Percentiles rank a stretch among this genome's conserved stretches.
These are phyloP conservation scores for Eleusine indica DNA, from an alignment of 176 grass and related monocot species.

Conservation along the genomic window DNA sequence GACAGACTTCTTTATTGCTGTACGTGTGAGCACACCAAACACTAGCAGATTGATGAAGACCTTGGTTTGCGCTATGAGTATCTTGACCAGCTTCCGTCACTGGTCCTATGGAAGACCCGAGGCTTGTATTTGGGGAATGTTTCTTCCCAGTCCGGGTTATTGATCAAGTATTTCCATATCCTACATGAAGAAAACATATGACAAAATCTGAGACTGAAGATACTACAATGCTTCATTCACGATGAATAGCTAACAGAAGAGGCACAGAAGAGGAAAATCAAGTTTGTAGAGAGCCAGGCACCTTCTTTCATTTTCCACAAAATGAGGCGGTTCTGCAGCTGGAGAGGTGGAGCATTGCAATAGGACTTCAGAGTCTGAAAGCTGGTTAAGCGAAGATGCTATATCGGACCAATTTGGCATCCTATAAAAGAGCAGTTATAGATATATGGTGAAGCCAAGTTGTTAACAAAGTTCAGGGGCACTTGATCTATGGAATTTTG, in stretches of 20 bases:
- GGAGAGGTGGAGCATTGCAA: slow-evolving; percentile 83
- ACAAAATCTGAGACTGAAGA: not conserved
- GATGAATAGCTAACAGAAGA: not conserved
- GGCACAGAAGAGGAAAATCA: not conserved
- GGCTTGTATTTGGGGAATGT: slow-evolving; percentile 58
- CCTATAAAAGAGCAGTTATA: slow-evolving; percentile 52
- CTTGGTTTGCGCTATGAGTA: slow-evolving; percentile 31
- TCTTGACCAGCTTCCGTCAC: slow-evolving; percentile 62
- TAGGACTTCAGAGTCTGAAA: slow-evolving; percentile 77
- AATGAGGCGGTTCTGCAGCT: slow-evolving; percentile 80
- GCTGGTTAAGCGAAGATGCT: slow-evolving; percentile 49
- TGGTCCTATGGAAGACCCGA: slow-evolving; percentile 62
- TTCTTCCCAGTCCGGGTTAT: slow-evolving; percentile 79
- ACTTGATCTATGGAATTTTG: not conserved
- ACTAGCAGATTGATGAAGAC: not conserved
- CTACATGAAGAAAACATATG: slow-evolving; percentile 47
- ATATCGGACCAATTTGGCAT: slow-evolving; percentile 56
- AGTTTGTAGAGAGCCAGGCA: slow-evolving; percentile 26
- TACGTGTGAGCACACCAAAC: not conserved
- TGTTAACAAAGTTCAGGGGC: not conserved
- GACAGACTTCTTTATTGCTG: not conserved
- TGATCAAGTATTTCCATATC: slow-evolving; percentile 74
- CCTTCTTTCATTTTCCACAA: slow-evolving; percentile 95
- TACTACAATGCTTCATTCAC: not conserved
- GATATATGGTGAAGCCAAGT: slow-evolving; percentile 1